A percentile compares a stretch with the other conserved stretches of the same genome.
phyloP scores from a whole-genome alignment of 768 basidiomycete species.

The Rhodotorula kratochvilovae region DNA sequence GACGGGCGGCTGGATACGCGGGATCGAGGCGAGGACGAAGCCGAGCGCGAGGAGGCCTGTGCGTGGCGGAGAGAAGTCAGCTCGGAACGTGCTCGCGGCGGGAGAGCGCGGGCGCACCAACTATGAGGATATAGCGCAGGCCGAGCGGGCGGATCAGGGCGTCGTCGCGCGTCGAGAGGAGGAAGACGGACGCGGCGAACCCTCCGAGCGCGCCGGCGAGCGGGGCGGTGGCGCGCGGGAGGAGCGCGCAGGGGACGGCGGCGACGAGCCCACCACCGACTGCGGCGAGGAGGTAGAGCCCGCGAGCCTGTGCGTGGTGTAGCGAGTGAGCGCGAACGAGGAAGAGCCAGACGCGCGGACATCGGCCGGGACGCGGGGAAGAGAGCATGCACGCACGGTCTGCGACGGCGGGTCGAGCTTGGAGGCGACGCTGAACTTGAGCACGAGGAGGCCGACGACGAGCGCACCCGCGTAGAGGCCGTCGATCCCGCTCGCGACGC shows the following conservation, averaged over 20 bases:
- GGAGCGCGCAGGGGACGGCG: background rate
- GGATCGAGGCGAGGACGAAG: background rate
- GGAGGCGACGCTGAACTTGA: background rate
- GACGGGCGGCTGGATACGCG: background rate
- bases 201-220: background rate
- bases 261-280: background rate
- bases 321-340: background rate
- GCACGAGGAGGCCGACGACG: background rate
- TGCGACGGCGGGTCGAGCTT: background rate
- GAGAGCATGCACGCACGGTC: background rate
- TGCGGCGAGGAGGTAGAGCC: background rate
- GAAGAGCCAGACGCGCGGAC: background rate
- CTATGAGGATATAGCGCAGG: background rate
- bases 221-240: background rate
- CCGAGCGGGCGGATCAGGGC: background rate
- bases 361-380: background rate
- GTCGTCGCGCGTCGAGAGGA: background rate
- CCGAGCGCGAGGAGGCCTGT: background rate
- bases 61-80: background rate
- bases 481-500: background rate
- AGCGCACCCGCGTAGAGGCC: background rate
- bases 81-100: background rate
- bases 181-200: background rate
- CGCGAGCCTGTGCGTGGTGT: background rate
- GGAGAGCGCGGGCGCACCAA: background rate